These are phyloP conservation scores for Leptodontidium sp. DNA, from an alignment of 2,329 filamentous ascomycete species.

Conservation along the genomic window DNA sequence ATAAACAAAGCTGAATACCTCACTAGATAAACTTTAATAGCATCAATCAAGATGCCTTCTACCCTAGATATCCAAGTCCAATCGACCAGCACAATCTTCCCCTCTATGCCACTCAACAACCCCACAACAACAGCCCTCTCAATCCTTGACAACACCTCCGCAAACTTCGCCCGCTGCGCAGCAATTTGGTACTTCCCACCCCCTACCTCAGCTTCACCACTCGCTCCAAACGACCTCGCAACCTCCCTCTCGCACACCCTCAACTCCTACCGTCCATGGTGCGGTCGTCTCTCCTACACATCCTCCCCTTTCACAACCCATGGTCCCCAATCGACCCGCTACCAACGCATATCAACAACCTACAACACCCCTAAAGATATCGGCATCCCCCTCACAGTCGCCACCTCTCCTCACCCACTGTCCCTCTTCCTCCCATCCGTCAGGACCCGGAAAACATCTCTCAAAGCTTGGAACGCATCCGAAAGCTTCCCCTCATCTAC, in stretches of 20 bases:
- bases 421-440: slow-evolving; percentile 46
- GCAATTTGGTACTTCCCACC: slow-evolving; percentile 56
- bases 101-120: slow-evolving; percentile 23
- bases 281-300: slow-evolving; percentile 52
- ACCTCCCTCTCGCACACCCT: slow-evolving; percentile 49
- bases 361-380: slow-evolving; percentile 51
- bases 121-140: slow-evolving; percentile 46
- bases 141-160: slow-evolving; percentile 54
- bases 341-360: slow-evolving; percentile 49
- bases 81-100: slow-evolving; percentile 36
- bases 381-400: slow-evolving; percentile 52
- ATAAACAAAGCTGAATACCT: too few relatives aligned
- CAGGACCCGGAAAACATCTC: slow-evolving; percentile 24
- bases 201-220: slow-evolving; percentile 24
- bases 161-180: slow-evolving; percentile 51
- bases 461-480: slow-evolving; percentile 49
- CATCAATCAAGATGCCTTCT: slow-evolving; percentile 17
- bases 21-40: too few relatives aligned
- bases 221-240: slow-evolving; percentile 34
- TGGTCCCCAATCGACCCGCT: slow-evolving; percentile 39
- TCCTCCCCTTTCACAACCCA: slow-evolving; percentile 41
- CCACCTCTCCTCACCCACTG: slow-evolving; percentile 44
- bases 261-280: slow-evolving; percentile 52
- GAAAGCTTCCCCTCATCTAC: slow-evolving; percentile 46
- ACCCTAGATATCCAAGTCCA: slow-evolving; percentile 35